These are phyloP conservation scores for Lachnellula hyalina DNA, from an alignment of 2,329 filamentous ascomycete species.

Conservation along the genomic window DNA sequence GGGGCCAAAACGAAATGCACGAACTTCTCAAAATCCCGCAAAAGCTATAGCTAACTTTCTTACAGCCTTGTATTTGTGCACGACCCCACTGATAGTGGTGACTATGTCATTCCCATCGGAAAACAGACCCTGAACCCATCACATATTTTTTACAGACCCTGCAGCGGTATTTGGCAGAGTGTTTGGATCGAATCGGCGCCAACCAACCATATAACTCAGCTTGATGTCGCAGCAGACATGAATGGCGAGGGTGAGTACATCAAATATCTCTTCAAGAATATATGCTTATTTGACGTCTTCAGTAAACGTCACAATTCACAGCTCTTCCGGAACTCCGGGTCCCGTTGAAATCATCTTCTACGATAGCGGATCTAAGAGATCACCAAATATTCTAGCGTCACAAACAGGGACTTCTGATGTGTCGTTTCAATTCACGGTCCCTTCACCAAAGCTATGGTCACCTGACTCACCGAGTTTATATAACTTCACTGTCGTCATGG, in stretches of 20 bases:
- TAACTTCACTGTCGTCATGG: constrained; percentile 52
- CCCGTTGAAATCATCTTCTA: constrained; percentile 7
- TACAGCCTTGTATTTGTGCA: constrained; percentile 57
- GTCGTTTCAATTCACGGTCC: constrained; percentile 50
- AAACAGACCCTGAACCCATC: constrained; percentile 49
- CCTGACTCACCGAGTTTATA: constrained; percentile 59
- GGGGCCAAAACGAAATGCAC: constrained; percentile 50
- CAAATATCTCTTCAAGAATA: neutral
- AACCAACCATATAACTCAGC: constrained; percentile 44
- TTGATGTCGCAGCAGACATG: constrained; percentile 42
- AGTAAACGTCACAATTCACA: constrained; percentile 54
- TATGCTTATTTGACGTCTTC: neutral
- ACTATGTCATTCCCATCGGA: constrained; percentile 56
- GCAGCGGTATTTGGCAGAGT: constrained; percentile 69
- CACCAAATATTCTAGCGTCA: constrained; percentile 18
- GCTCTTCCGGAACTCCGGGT: constrained; percentile 33
- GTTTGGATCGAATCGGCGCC: constrained; percentile 67
- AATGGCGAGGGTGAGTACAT: constrained; percentile 42
- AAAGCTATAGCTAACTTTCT: neutral
- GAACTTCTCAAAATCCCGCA: constrained; percentile 11
- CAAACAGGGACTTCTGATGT: constrained; percentile 42
- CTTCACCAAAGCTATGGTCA: constrained; percentile 57
- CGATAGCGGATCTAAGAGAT: neutral
- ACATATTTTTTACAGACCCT: constrained; percentile 66
- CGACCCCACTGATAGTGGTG: constrained; percentile 57